Conservation (phyloP, 257 asterid species). For the Nicotiana tomentosiformis region DNA sequence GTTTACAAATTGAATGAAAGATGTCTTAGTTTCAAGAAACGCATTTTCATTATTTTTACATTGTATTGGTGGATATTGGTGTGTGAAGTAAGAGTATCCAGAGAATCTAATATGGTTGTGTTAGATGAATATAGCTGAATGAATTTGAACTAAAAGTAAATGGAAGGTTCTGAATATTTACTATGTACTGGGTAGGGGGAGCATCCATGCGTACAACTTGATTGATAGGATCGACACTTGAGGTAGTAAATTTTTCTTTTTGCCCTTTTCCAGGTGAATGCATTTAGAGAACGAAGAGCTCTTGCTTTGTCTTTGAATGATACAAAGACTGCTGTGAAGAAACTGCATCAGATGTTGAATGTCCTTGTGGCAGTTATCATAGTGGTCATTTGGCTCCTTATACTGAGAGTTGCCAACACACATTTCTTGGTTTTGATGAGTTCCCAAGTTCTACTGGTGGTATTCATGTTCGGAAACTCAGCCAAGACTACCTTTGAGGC, state of each 20-base stretch:
- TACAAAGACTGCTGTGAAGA: slow-evolving; percentile 87
- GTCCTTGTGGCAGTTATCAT: slow-evolving; percentile 46
- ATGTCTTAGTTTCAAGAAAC: not conserved
- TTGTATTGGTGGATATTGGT: not conserved
- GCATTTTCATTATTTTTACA: not conserved
- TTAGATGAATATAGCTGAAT: not conserved
- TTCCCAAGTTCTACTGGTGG: slow-evolving; percentile 77
- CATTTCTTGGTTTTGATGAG: slow-evolving; percentile 70
- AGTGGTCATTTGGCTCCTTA: slow-evolving; percentile 60
- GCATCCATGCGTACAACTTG: not conserved
- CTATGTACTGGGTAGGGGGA: not conserved
- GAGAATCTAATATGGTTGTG: not conserved
- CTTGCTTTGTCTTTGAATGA: slow-evolving; percentile 81
- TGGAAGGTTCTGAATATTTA: not conserved
- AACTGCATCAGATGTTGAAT: slow-evolving; percentile 71
- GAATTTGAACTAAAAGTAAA: too few relatives aligned
- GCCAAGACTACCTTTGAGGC: slow-evolving; percentile 92
- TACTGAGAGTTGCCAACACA: slow-evolving; percentile 71
- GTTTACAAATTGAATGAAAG: not conserved
- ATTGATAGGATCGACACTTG: not conserved
- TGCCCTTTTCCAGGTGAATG: slow-evolving; percentile 49
- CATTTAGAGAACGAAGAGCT: slow-evolving; percentile 78
- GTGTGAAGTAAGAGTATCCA: not conserved
- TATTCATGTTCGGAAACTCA: slow-evolving; percentile 84
- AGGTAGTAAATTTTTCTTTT: not conserved